Evolutionary conservation across 257 asterid species (phyloP).

Genomic region (Solanum pimpinellifolium): DNA sequence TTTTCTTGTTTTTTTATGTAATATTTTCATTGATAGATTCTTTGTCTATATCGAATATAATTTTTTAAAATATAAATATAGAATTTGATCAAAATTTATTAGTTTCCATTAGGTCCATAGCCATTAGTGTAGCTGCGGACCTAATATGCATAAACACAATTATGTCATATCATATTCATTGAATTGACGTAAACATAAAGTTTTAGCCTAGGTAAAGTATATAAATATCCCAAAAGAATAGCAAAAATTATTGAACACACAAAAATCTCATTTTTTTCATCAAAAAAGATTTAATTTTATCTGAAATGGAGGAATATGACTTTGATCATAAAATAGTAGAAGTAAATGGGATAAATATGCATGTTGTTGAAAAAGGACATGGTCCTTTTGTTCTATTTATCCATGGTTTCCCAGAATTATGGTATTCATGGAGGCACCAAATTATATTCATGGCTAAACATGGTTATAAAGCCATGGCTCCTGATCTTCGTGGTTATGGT

Average conservation of each 20-base stretch:
- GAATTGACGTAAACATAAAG: neutral
- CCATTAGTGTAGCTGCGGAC: neutral
- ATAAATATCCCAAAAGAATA: neutral
- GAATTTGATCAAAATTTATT: neutral
- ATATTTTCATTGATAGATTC: too few relatives aligned
- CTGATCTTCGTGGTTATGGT: slow-evolving; percentile 69
- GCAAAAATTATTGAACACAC: neutral
- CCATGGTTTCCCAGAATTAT: slow-evolving; percentile 84
- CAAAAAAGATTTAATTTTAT: neutral
- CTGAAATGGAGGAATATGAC: slow-evolving; percentile 26
- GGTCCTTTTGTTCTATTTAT: slow-evolving; percentile 67
- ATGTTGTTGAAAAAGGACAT: slow-evolving; percentile 56
- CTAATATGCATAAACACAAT: fast-evolving
- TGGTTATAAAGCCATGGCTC: slow-evolving; percentile 66
- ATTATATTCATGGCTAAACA: slow-evolving; percentile 50
- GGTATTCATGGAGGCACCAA: slow-evolving; percentile 96
- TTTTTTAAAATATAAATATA: too few relatives aligned
- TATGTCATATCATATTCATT: neutral
- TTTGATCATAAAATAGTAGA: slow-evolving; percentile 37
- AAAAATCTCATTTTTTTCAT: neutral
- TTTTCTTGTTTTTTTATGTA: too few relatives aligned
- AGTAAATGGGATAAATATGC: slow-evolving; percentile 52
- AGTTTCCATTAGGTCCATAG: fast-evolving
- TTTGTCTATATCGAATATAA: neutral
- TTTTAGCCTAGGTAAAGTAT: neutral